Evolutionary conservation across 371 early-diverging fungal genomes (phyloP).

Genomic region (Syncephalastrum monosporum): DNA sequence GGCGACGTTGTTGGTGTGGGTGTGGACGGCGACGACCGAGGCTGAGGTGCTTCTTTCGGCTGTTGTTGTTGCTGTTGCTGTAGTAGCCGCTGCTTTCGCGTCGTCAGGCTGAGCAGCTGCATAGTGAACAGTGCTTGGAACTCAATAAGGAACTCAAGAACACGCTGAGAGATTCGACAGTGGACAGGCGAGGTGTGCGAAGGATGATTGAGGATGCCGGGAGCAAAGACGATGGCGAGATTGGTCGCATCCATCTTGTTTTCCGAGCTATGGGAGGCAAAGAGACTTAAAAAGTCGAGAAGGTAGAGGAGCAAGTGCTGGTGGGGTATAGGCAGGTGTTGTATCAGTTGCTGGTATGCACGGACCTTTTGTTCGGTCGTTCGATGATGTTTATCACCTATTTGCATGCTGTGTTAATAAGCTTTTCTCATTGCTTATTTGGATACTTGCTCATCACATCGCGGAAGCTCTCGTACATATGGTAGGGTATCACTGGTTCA

Average conservation of each 20-base stretch:
- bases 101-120: constrained; percentile 7
- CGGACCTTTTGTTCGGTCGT: constrained; percentile 24
- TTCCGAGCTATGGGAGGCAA: constrained; percentile 47
- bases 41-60: too few species aligned
- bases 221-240: constrained; percentile 63
- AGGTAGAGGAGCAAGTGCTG: constrained; percentile 64
- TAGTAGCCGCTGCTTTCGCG: not conserved
- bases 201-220: constrained; percentile 56
- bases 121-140: constrained; percentile 45
- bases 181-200: constrained; percentile 57
- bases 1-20: not conserved
- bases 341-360: constrained; percentile 54
- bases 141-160: constrained; percentile 58
- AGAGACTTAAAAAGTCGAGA: constrained; percentile 56
- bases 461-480: constrained; percentile 59
- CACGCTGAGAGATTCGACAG: constrained; percentile 56
- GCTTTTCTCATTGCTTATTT: not conserved
- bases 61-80: not conserved
- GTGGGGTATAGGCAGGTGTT: constrained; percentile 54
- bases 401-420: not conserved
- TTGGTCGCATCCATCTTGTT: constrained; percentile 60
- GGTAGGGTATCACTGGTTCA: constrained; percentile 60
- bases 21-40: not conserved
- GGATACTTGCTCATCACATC: constrained; percentile 48
- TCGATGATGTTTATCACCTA: constrained; percentile 15